phyloP scores from a whole-genome alignment of 768 basidiomycete genomes.

The Lepiota venenata region DNA sequence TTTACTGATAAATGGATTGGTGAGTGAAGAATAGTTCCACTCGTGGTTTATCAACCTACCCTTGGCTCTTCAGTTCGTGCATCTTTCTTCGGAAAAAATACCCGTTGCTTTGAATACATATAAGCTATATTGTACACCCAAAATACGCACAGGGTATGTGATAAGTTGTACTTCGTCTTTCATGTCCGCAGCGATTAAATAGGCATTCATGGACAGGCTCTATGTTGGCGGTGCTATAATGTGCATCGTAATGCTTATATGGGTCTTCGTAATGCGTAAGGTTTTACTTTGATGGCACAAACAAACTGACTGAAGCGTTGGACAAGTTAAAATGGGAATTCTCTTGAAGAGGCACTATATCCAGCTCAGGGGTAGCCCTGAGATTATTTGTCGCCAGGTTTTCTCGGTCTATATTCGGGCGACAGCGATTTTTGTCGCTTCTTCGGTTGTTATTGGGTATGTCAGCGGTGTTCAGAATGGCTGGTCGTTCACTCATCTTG shows the following conservation, averaged over 20 bases:
- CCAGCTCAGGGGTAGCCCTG: background rate
- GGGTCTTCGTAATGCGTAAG: constrained; percentile 9
- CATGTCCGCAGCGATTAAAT: background rate
- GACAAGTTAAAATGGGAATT: background rate
- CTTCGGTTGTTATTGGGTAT: background rate
- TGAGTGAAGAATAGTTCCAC: background rate
- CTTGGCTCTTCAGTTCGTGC: background rate
- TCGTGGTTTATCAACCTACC: background rate
- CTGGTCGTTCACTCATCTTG: background rate
- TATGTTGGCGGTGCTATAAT: constrained; percentile 7
- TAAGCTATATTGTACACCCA: constrained; percentile 5
- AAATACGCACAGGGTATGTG: constrained; percentile 5
- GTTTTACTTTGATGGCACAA: no score
- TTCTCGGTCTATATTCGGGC: constrained; percentile 2
- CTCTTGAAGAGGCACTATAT: background rate
- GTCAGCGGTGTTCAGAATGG: background rate
- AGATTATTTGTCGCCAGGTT: background rate
- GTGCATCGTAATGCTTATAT: background rate
- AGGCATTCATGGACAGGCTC: background rate
- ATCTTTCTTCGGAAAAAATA: background rate
- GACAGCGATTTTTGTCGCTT: background rate
- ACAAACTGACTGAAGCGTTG: background rate
- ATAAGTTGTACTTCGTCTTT: background rate
- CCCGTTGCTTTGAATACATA: background rate
- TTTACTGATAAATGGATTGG: constrained; percentile 4